Evolutionary conservation across 1,284 basidiomycete species (phyloP).

Genomic region (Tilletia walkeri): DNA sequence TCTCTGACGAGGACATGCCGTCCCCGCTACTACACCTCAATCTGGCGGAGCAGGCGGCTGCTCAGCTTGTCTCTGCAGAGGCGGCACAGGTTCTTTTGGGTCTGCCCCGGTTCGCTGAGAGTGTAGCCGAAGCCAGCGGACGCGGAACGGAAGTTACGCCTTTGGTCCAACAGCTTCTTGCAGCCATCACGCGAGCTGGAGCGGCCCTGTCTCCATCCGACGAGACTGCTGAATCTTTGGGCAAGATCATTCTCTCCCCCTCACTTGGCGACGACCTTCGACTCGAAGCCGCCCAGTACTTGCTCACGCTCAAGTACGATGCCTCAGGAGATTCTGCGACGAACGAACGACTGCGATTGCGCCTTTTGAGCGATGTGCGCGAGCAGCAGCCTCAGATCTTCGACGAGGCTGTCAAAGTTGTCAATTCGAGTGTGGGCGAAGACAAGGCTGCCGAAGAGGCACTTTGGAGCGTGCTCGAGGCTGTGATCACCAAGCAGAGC

Average conservation of each 20-base stretch:
- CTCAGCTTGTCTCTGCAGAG: slow-evolving; percentile 1
- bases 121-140: slow-evolving; percentile 26
- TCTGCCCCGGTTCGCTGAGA: slow-evolving; percentile 5
- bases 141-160: slow-evolving; percentile 36
- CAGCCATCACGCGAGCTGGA: slow-evolving; percentile 23
- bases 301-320: background rate
- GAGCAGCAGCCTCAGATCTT: slow-evolving; percentile 32
- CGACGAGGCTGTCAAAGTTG: slow-evolving; percentile 34
- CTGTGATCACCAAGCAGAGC: slow-evolving; percentile 27
- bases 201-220: background rate
- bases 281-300: background rate
- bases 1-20: background rate
- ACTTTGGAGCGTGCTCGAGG: slow-evolving; percentile 37
- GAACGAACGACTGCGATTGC: slow-evolving; percentile 16
- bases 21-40: background rate
- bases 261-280: background rate
- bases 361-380: slow-evolving; percentile 34
- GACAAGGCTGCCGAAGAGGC: slow-evolving; percentile 28
- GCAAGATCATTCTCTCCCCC: slow-evolving; percentile 7
- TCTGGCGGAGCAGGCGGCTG: background rate
- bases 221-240: background rate
- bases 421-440: slow-evolving; percentile 26
- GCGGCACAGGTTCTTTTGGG: background rate
- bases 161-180: slow-evolving; percentile 35
- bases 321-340: background rate